Conservation (phyloP, 2,329 filamentous ascomycete genomes). For the Verticillium longisporum region DNA sequence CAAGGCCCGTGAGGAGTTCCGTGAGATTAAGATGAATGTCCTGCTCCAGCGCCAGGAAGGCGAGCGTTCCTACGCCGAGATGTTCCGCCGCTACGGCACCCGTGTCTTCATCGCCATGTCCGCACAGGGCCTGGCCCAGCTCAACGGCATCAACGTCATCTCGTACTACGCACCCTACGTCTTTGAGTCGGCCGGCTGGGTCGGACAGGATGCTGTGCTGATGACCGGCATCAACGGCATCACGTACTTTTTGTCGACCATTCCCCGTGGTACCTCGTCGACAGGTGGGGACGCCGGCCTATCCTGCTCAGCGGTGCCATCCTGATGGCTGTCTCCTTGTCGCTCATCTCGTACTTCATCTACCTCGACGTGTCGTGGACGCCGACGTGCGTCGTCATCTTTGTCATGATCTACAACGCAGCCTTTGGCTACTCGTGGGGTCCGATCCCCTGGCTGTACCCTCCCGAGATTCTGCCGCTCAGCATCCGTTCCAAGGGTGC, state of each 20-base stretch:
- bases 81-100: constrained; percentile 89
- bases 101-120: constrained; percentile 99
- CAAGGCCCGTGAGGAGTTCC: constrained; percentile 91
- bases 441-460: constrained; percentile 96
- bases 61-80: constrained; percentile 82
- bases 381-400: constrained; percentile 78
- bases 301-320: constrained; percentile 87
- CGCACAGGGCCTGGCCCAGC: constrained; percentile 87
- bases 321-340: constrained; percentile 82
- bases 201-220: constrained; percentile 80
- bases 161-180: constrained; percentile 97
- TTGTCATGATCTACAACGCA: constrained; percentile 98
- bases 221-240: constrained; percentile 96
- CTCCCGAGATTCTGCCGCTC: constrained; percentile 93
- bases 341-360: constrained; percentile 90
- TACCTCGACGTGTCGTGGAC: constrained; percentile 76
- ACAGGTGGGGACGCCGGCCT: constrained; percentile 80
- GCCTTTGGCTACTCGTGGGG: constrained; percentile 95
- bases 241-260: constrained; percentile 84
- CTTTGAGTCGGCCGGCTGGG: constrained; percentile 95
- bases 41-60: constrained; percentile 90
- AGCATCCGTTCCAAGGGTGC: constrained; percentile 97
- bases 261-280: constrained; percentile 98
- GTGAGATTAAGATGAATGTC: constrained; percentile 98
- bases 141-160: constrained; percentile 99